Conservation (phyloP, 257 asterid genomes). For the Primulina eburnea region DNA sequence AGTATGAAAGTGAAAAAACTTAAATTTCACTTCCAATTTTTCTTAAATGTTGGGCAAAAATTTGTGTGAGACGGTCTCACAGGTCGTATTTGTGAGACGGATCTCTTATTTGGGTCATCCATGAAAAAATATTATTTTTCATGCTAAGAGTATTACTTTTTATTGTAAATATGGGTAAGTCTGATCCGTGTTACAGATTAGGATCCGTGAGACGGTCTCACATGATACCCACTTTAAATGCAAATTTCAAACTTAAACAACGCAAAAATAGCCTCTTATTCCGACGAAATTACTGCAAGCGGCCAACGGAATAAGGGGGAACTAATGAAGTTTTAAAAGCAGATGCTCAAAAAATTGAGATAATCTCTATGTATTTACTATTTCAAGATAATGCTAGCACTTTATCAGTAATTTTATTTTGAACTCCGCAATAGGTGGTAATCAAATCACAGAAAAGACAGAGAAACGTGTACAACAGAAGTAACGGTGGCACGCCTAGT, state of each 20-base stretch:
- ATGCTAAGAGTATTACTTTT: too few relatives aligned
- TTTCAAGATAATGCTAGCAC: background rate
- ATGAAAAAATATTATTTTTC: too few relatives aligned
- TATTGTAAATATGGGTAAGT: too few relatives aligned
- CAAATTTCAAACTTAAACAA: too few relatives aligned
- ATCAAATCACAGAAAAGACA: slow-evolving; percentile 1
- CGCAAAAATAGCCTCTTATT: background rate
- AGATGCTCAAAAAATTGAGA: background rate
- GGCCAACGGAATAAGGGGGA: background rate
- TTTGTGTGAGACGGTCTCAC: too few relatives aligned
- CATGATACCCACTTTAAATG: too few relatives aligned
- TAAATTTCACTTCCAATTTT: background rate
- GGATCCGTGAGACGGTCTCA: too few relatives aligned
- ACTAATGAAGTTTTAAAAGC: background rate
- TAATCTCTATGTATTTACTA: background rate
- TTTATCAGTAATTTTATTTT: background rate
- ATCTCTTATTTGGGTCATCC: too few relatives aligned
- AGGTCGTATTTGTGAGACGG: too few relatives aligned
- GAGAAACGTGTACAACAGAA: slow-evolving; percentile 46
- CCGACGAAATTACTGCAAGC: background rate
- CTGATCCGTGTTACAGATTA: too few relatives aligned
- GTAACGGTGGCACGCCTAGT: slow-evolving; percentile 40
- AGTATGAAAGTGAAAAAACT: background rate
- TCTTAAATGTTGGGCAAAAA: too few relatives aligned
- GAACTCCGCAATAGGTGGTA: slow-evolving; percentile 5